Conservation (phyloP, 2,329 filamentous ascomycete genomes). For the Verruconis gallopava region DNA sequence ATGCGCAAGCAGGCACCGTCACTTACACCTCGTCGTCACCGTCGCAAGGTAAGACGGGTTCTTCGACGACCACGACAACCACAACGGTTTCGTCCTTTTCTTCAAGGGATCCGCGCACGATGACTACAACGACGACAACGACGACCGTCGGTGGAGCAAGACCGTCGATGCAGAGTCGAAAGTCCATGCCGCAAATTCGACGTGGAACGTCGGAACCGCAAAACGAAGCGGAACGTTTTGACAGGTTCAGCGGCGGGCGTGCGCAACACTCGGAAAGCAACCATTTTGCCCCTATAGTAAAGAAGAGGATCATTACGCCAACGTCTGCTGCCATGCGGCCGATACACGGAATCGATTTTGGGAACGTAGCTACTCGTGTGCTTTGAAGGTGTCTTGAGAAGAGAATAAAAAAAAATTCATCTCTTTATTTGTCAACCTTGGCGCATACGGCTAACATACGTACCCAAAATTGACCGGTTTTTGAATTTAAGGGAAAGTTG, state of each 20-base stretch:
- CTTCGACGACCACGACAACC: not conserved
- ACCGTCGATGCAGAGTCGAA: not conserved
- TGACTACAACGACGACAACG: not conserved
- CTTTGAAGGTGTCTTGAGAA: too few species aligned
- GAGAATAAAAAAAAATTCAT: not conserved
- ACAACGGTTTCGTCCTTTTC: not conserved
- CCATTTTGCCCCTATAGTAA: conserved; percentile 14
- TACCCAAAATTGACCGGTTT: too few species aligned
- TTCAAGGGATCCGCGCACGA: not conserved
- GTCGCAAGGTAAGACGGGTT: not conserved
- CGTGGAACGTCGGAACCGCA: not conserved
- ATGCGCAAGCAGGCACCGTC: conserved; percentile 11
- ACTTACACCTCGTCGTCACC: conserved; percentile 8
- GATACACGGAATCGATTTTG: conserved; percentile 16
- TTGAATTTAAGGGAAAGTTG: too few species aligned
- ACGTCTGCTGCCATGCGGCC: conserved; percentile 13
- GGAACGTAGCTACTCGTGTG: conserved; percentile 14
- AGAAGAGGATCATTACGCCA: conserved; percentile 8
- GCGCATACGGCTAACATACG: too few species aligned
- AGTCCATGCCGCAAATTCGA: not conserved
- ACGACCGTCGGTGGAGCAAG: not conserved
- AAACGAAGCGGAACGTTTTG: conserved; percentile 20
- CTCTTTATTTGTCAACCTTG: not conserved
- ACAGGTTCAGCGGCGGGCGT: conserved; percentile 25
- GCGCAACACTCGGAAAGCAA: conserved; percentile 25